Evolutionary conservation across 108 stramenopile species (phyloP), one percentile per base, ranked within the genome.

Genomic region (Cyclostephanos tholiformis): DNA sequence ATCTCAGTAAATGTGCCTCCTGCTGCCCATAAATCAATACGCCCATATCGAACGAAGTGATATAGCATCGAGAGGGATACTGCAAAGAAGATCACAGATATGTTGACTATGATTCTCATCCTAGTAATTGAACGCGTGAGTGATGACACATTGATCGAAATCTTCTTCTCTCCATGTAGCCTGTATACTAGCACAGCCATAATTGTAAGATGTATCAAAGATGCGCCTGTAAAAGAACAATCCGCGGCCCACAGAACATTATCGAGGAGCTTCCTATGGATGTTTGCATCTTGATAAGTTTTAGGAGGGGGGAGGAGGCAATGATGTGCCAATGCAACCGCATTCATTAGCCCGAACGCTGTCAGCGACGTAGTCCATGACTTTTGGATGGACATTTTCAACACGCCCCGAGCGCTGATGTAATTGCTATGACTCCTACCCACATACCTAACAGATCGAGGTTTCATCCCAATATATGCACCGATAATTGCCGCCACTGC

Each of bases 181-280:
- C 38, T 44, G 26, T 57, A 69, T 17, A 69, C 22, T 17, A 69
- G 41, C 27, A 56, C n/a, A 25, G 68, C 36, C 38, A 44, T 56
- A 17, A 57, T 55, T 14, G 58, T 56, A 13, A 69, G 14, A n/a
- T 57, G 23, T 20, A 59, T 44, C 9, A 41, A 69, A 29, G 68
- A 69, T 29, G 44, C 32, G 25, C 68, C 68, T 41, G 68, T 69
- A 43, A 69, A 59, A n/a, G 44, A 25, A 58, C 68, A 69, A 48
- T 69, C 68, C 25, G 57, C 55, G 12, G 23, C 38, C 68, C 68
- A 69, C 19, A 43, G 57, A 13, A 43, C 11, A 27, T 57, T 69
- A 26, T 27, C 57, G 10, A 62, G 3, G 6, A 19, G 1, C 36
- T 19, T 27, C 13, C 53, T 36, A 20, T 23, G 5, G 61, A 4